Evolutionary conservation across 2,329 filamentous ascomycete species (phyloP).

Genomic region (Mycosphaerella sp.): DNA sequence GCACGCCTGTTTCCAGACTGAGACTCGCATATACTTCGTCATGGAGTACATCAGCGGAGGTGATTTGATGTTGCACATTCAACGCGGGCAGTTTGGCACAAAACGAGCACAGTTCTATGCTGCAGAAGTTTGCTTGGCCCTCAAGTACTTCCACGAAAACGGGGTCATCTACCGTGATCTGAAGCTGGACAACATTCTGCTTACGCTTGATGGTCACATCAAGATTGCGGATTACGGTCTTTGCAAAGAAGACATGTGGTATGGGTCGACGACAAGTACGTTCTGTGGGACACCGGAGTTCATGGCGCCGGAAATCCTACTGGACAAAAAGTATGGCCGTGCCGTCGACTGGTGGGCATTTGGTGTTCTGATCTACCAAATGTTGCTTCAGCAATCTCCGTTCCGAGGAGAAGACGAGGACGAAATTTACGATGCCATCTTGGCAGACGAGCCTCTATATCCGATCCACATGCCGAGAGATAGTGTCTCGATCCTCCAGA

Average conservation of each 20-base stretch:
- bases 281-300: constrained; percentile 99
- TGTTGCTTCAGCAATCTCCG: constrained; percentile 96
- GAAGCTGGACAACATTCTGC: constrained; percentile 80
- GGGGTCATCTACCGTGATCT: constrained; percentile 90
- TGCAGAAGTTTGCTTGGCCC: constrained; percentile 88
- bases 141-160: constrained; percentile 99
- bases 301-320: constrained; percentile 97
- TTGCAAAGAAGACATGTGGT: constrained; percentile 99
- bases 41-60: constrained; percentile 99
- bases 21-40: constrained; percentile 97
- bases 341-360: constrained; percentile 99
- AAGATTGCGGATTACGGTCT: constrained; percentile 98
- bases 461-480: constrained; percentile 98
- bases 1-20: constrained; percentile 98
- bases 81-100: constrained; percentile 89
- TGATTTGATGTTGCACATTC: constrained; percentile 98
- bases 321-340: constrained; percentile 97
- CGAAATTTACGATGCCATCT: constrained; percentile 97
- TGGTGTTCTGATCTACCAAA: constrained; percentile 97
- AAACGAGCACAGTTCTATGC: constrained; percentile 98
- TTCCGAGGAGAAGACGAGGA: constrained; percentile 99
- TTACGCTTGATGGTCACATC: constrained; percentile 93
- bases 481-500: constrained; percentile 95
- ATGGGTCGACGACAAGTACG: constrained; percentile 89
- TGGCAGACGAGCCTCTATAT: constrained; percentile 94